Base-by-base conservation (phyloP, 1,284 basidiomycete species). In the Xerocomus minutiporus region DNA sequence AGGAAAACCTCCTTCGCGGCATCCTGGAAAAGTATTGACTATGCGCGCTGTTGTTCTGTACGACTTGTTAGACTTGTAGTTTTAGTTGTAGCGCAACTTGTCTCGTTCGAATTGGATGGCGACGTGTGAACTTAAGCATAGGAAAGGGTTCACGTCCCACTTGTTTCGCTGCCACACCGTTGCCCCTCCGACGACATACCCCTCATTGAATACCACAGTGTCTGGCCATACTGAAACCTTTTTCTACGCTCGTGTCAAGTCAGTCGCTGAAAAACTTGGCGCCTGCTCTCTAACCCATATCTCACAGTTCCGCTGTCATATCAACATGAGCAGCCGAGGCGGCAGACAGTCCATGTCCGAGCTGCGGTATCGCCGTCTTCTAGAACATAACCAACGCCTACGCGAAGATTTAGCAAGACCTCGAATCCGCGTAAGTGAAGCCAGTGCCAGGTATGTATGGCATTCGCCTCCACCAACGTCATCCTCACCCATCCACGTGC, bases 331-430 rank as follows among this genome's bases (percentile, higher is more conserved):
- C 67, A 70, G 71, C 54, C 76, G 82, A 59, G 79, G 78, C 38
- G 81, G 81, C 61, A 83, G 82, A 74, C 88, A 91, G 75, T 88
- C 89, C 62, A 96, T 97, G 93, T 91, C 90, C 50, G 95, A 97
- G 81, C 85, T 98, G 67, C 97, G 96, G 81, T 86, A 97, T 59
- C 83, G 95, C 46, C 79, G 95, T 53, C 76, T 98, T 60, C 84
- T 86, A 56, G 95, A 98, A 75, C 93, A 97, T 74, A 98, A 97
- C 68, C 85, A 89, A 68, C 80, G 95, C 55, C 73, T 98, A 61
- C 77, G 85, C 64, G 95, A 97, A 73, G 95, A 98, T 69, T 75
- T 97, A 56, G 84, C 87, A 47, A 75, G 95, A 59, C 93, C 93
- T 26, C 78, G 95, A 59, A 83, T 95, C 58, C 80, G 87, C 56